phyloP scores from a whole-genome alignment of 148 eudicot species.

The Rhododendron ferrugineum region DNA sequence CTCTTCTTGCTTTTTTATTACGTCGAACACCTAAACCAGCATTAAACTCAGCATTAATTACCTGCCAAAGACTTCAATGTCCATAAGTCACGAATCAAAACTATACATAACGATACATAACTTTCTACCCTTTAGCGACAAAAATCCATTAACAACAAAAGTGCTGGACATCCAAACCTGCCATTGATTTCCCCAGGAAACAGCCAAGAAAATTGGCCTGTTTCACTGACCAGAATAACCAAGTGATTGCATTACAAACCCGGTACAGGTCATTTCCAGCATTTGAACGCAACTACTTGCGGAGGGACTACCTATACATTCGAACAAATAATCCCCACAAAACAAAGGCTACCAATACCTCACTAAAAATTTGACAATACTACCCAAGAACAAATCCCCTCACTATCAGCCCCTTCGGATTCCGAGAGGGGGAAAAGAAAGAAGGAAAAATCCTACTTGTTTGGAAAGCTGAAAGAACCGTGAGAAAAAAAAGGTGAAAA shows the following conservation, averaged over 20 bases:
- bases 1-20: slow-evolving; percentile 61
- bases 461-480: background rate
- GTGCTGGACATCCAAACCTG: background rate
- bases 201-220: background rate
- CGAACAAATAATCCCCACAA: background rate
- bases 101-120: background rate
- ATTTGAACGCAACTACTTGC: background rate
- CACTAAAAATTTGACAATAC: too few relatives aligned
- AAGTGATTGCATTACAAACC: background rate
- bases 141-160: background rate
- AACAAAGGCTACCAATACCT: too few relatives aligned
- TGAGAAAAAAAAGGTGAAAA: background rate
- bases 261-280: background rate
- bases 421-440: background rate
- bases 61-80: background rate
- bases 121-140: background rate
- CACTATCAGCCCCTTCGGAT: too few relatives aligned
- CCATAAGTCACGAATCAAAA: background rate
- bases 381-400: too few relatives aligned
- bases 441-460: background rate
- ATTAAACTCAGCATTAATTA: slow-evolving; percentile 16
- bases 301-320: background rate
- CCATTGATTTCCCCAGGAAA: background rate
- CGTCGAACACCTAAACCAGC: slow-evolving; percentile 39
- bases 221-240: background rate